These are phyloP conservation scores for Daldinia sp. DNA, from an alignment of 2,329 filamentous ascomycete species.

Conservation along the genomic window DNA sequence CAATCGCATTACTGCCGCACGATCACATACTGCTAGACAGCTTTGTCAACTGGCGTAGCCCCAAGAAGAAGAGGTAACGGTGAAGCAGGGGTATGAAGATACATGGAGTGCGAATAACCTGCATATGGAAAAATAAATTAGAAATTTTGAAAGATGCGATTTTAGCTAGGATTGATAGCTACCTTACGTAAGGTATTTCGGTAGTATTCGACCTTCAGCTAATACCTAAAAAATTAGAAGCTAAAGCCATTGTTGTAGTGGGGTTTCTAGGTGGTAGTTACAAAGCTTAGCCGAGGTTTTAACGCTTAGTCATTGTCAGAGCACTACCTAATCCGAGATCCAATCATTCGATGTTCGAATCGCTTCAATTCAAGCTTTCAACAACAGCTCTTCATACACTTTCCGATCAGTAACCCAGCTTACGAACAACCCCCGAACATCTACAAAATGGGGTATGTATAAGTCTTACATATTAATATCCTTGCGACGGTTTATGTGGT, in stretches of 20 bases:
- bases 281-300: constrained; percentile 43
- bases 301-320: constrained; percentile 43
- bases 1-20: constrained; percentile 52
- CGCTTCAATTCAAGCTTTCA: constrained; percentile 43
- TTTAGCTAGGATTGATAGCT: constrained; percentile 2
- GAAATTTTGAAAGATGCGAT: not conserved
- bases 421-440: constrained; percentile 32
- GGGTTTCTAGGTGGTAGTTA: not conserved
- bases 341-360: constrained; percentile 40
- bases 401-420: constrained; percentile 26
- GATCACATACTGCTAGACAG: constrained; percentile 44
- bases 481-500: constrained; percentile 4
- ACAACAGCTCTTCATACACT: constrained; percentile 41
- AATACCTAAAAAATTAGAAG: too few species aligned
- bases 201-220: not conserved
- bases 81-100: not conserved
- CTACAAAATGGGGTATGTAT: constrained; percentile 51
- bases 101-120: not conserved
- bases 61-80: not conserved
- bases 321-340: constrained; percentile 25
- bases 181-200: constrained; percentile 3
- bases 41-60: constrained; percentile 8
- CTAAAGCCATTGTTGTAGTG: too few species aligned
- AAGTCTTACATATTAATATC: not conserved
- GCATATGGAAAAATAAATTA: not conserved